A percentile compares a stretch with the other conserved stretches of the same genome.
These are phyloP conservation scores for Glycyrrhiza uralensis DNA, from an alignment of 306 rosid species.

Conservation along the genomic window DNA sequence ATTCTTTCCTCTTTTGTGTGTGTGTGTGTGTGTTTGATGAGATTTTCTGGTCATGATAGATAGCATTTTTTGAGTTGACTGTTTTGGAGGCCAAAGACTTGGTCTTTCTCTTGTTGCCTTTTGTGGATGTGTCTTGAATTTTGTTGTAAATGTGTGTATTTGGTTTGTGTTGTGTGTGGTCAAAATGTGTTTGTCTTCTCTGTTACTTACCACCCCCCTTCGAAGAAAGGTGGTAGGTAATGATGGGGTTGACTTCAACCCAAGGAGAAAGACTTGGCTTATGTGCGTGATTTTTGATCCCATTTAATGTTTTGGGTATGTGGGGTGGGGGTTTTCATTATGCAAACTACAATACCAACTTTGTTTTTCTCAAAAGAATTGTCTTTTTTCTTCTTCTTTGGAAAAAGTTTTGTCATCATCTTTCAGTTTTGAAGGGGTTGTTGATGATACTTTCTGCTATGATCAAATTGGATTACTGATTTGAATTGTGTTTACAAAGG, in stretches of 20 bases:
- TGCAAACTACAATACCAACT: conserved; percentile 7
- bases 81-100: conserved; percentile 7
- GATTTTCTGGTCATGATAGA: conserved; percentile 35
- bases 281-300: conserved; percentile 23
- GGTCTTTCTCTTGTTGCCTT: conserved; percentile 19
- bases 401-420: background rate
- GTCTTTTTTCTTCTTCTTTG: background rate
- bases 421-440: conserved; percentile 22
- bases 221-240: conserved; percentile 85
- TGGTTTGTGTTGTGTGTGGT: conserved; percentile 39
- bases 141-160: conserved; percentile 15
- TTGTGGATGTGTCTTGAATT: conserved; percentile 37
- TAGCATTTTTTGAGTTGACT: conserved; percentile 61
- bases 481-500: conserved; percentile 12
- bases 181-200: conserved; percentile 38
- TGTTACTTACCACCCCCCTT: conserved; percentile 15
- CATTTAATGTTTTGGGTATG: conserved; percentile 15
- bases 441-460: conserved; percentile 12
- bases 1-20: conserved; percentile 15
- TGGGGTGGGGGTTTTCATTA: conserved; percentile 29
- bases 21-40: no score
- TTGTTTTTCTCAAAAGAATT: background rate
- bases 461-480: conserved; percentile 20
- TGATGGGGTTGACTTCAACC: conserved; percentile 73
- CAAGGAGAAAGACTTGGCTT: conserved; percentile 34